Evolutionary conservation across 805 yeast genomes (phyloP).

Genomic region (Candida loeiensis): DNA sequence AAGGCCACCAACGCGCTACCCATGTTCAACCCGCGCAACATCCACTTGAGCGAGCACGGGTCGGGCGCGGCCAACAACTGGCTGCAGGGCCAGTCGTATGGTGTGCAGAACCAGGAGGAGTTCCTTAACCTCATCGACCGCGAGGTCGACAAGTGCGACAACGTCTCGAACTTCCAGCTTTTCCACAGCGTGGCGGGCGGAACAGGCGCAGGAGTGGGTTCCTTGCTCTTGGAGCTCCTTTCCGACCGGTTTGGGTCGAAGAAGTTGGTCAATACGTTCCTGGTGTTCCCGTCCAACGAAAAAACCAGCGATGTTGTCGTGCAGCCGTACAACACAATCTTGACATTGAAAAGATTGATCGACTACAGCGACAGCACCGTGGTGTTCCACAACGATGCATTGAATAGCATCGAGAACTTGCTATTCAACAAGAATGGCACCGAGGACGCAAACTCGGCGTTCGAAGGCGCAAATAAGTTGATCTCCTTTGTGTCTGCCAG

Average conservation of each 20-base stretch:
- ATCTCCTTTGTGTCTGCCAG: constrained; percentile 83
- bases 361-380: constrained; percentile 82
- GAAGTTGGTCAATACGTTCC: constrained; percentile 78
- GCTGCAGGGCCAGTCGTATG: constrained; percentile 86
- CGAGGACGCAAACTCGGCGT: constrained; percentile 50
- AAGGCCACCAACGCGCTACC: constrained; percentile 52
- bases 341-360: constrained; percentile 76
- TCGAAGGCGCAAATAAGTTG: constrained; percentile 76
- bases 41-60: constrained; percentile 76
- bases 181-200: constrained; percentile 98
- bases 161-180: constrained; percentile 84
- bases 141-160: constrained; percentile 87
- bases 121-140: constrained; percentile 80
- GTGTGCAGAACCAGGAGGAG: constrained; percentile 64
- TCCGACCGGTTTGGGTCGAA: constrained; percentile 76
- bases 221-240: constrained; percentile 69
- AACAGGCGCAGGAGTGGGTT: constrained; percentile 95
- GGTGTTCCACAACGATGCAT: constrained; percentile 89
- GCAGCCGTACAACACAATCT: constrained; percentile 88
- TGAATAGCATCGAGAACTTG: constrained; percentile 62
- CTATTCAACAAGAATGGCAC: constrained; percentile 12
- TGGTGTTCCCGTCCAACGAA: constrained; percentile 80
- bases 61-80: constrained; percentile 96
- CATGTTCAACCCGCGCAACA: constrained; percentile 79
- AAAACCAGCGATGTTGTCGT: constrained; percentile 92